phyloP scores from a whole-genome alignment of 352 stramenopile genomes.

The Aphanomyces astaci region DNA sequence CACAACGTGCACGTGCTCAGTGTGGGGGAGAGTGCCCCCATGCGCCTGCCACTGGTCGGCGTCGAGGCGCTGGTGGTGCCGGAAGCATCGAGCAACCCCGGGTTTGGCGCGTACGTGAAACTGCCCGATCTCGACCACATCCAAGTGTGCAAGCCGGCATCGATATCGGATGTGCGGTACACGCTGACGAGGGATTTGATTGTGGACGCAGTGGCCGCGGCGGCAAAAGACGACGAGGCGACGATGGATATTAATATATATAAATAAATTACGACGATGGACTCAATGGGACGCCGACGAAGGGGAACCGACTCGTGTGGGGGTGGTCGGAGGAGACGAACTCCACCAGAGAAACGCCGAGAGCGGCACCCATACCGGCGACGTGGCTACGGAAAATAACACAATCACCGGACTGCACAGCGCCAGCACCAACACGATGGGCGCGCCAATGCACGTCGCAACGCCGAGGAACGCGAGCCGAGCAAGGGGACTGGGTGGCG shows the following conservation, averaged over 20 bases:
- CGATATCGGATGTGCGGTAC: conserved; percentile 50
- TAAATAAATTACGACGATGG: not conserved
- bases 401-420: conserved; percentile 16
- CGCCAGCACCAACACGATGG: conserved; percentile 7
- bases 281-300: not conserved
- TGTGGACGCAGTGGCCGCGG: conserved; percentile 7
- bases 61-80: conserved; percentile 71
- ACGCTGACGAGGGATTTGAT: conserved; percentile 59
- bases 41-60: conserved; percentile 52
- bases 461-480: not conserved
- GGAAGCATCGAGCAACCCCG: conserved; percentile 52
- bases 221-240: not conserved
- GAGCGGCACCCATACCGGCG: conserved; percentile 3
- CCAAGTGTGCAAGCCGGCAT: conserved; percentile 68
- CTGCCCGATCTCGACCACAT: conserved; percentile 58
- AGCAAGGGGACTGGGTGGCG: not conserved
- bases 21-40: conserved; percentile 56
- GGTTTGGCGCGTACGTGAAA: conserved; percentile 59
- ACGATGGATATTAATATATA: conserved; percentile 6
- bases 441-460: conserved; percentile 2
- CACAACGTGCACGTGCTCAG: conserved; percentile 47
- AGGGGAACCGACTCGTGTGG: not conserved
- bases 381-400: not conserved
- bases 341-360: not conserved
- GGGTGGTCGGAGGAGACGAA: not conserved